Evolutionary conservation across 208 protist genomes (phyloP), one percentile per base, ranked within the genome.

Genomic region (Acanthamoeba sp.): DNA sequence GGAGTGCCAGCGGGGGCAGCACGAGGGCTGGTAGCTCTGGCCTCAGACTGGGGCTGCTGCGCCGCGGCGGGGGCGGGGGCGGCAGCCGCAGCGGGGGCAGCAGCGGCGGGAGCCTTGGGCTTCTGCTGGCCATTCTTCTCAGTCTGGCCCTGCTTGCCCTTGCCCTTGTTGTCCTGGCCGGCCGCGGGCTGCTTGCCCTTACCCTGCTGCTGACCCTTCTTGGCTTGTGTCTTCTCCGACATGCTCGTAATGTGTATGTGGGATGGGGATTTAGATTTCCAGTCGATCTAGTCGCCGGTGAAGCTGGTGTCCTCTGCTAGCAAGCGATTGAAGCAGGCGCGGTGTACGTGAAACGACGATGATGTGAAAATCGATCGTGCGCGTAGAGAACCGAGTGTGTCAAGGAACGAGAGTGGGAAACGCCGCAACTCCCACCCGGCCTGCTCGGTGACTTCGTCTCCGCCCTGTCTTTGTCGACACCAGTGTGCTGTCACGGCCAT

Each of bases 121-220:
- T 84, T 45, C 27, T 14, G 40, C 73, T 80, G 29, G 14, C 69
- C 69, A 38, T 84, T 84, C 16, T 32, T 38, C 20, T 16, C 29
- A 10, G 64, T 6, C 20, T 16, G 20, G 34, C 29, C 24, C 40
- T 45, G 40, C 73, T 84, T 84, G 42, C 73, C 73, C 73, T 84
- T 84, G 73, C 73, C 73, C 73, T 84, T 42, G 38, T 45, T 7
- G 18, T 84, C 9, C 69, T 80, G 22, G 34, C 69, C 36, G 24
- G 59, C 64, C 9, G 64, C 34, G n/a, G 64, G 73, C 27, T 45
- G 40, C 73, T 84, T 84, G 42, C 73, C 73, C 40, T 84, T 84
- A 62, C 55, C 55, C 40, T 84, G 73, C 73, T 84, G 73, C 73
- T 84, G 73, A 84, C 73, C 73, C 73, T 84, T 84, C 64, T 73